A percentile compares a stretch with the other conserved stretches of the same genome.
phyloP scores from a whole-genome alignment of 768 basidiomycete genomes.

The Rhizopogon vinicolor region DNA sequence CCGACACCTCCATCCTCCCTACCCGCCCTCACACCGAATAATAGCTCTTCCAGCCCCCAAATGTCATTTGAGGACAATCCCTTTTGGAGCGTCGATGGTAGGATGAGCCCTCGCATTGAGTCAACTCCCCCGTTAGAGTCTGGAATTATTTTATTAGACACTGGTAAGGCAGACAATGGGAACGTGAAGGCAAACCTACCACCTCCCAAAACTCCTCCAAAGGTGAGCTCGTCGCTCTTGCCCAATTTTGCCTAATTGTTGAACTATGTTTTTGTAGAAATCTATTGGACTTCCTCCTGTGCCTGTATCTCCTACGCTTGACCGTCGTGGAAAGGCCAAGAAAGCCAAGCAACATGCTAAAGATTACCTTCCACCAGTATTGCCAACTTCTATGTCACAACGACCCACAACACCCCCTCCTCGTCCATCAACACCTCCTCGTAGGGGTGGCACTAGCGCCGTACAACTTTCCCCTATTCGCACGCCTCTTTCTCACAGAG shows the following conservation, averaged over 20 bases:
- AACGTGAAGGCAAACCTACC: slow-evolving; percentile 14
- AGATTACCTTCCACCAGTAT: slow-evolving; percentile 18
- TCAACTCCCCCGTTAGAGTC: slow-evolving; percentile 13
- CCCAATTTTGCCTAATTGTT: neutral
- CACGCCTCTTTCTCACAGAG: slow-evolving; percentile 68
- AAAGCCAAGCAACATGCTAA: slow-evolving; percentile 12
- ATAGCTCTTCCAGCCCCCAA: slow-evolving; percentile 63
- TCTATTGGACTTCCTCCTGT: slow-evolving; percentile 34
- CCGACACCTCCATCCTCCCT: slow-evolving; percentile 34
- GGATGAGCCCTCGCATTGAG: slow-evolving; percentile 7
- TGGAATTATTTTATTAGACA: slow-evolving; percentile 4
- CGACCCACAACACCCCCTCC: slow-evolving; percentile 32
- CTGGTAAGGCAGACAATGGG: slow-evolving; percentile 8
- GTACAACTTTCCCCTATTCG: slow-evolving; percentile 51
- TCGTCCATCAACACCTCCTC: slow-evolving; percentile 36
- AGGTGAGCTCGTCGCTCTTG: slow-evolving; percentile 6
- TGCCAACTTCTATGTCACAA: slow-evolving; percentile 14
- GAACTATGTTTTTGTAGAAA: slow-evolving; percentile 22
- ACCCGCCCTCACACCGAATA: slow-evolving; percentile 61
- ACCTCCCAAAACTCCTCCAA: slow-evolving; percentile 24
- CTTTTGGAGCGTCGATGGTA: slow-evolving; percentile 7
- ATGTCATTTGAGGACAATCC: slow-evolving; percentile 24
- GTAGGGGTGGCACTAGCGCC: slow-evolving; percentile 17
- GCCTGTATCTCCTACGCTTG: slow-evolving; percentile 43
- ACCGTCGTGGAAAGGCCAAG: slow-evolving; percentile 25